Conservation (phyloP, 306 rosid genomes). For the Fagus crenata region DNA sequence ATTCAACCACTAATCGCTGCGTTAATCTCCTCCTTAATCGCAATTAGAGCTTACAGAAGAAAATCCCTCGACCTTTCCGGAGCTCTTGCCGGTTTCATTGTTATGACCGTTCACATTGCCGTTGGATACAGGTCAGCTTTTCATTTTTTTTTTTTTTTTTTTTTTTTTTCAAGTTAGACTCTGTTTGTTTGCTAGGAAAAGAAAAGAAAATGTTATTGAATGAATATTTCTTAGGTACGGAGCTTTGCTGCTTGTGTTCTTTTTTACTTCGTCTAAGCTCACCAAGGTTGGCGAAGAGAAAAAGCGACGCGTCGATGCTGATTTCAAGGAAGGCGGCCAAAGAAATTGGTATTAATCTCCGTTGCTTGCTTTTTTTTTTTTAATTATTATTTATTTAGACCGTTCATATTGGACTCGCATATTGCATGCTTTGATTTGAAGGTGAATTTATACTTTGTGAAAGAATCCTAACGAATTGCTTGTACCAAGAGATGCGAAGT, state of each 20-base stretch:
- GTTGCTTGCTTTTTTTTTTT: neutral
- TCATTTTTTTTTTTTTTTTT: neutral
- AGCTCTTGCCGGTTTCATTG: constrained; percentile 67
- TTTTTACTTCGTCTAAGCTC: constrained; percentile 69
- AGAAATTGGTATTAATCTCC: constrained; percentile 63
- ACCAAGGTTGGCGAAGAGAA: constrained; percentile 75
- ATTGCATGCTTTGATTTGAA: neutral
- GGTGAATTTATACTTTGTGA: neutral
- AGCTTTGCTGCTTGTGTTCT: constrained; percentile 75
- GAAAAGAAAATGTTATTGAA: neutral
- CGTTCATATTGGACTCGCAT: neutral
- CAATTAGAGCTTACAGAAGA: constrained; percentile 52
- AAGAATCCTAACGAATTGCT: neutral
- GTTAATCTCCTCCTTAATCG: constrained; percentile 43
- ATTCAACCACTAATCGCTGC: constrained; percentile 52
- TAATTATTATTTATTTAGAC: neutral
- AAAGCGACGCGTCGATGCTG: constrained; percentile 74
- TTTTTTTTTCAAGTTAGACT: neutral
- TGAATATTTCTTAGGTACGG: constrained; percentile 45
- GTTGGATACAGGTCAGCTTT: constrained; percentile 56
- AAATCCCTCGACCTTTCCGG: constrained; percentile 81
- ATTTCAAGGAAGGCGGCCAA: constrained; percentile 87
- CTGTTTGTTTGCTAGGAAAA: neutral
- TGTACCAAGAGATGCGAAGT: no score
- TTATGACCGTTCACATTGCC: constrained; percentile 67